These are phyloP conservation scores for Neurospora tetrasperma DNA, from an alignment of 495 filamentous ascomycete species.

Conservation along the genomic window DNA sequence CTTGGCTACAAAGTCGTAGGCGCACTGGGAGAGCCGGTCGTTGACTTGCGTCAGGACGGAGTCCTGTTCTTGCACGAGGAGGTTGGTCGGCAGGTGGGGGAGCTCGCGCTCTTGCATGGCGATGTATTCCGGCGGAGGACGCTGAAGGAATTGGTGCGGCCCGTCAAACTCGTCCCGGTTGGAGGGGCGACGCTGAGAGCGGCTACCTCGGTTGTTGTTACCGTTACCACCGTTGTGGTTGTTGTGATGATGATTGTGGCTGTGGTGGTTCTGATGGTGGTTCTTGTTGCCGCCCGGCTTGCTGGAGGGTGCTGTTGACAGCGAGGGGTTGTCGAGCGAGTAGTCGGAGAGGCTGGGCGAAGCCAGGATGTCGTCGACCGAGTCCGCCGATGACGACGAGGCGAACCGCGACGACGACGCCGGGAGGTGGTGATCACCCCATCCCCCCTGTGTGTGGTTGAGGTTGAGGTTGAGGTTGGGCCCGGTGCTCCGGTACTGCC, in stretches of 20 bases:
- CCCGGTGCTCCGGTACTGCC: conserved; percentile 22
- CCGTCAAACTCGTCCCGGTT: conserved; percentile 86
- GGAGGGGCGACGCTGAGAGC: conserved; percentile 61
- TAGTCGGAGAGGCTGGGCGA: conserved; percentile 36
- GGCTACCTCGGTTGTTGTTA: conserved; percentile 32
- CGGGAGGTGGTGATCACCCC: neutral
- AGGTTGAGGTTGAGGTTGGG: neutral
- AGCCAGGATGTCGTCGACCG: conserved; percentile 37
- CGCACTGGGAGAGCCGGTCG: conserved; percentile 72
- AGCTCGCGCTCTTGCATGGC: conserved; percentile 68
- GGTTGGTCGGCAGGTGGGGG: conserved; percentile 70
- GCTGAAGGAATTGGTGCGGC: conserved; percentile 66
- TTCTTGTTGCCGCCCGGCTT: neutral
- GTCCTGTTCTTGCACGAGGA: conserved; percentile 76
- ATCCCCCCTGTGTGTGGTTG: neutral
- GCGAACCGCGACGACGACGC: conserved; percentile 19
- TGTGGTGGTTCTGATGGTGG: conserved; percentile 6
- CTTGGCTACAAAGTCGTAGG: conserved; percentile 80
- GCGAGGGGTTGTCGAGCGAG: conserved; percentile 29
- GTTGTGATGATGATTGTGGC: neutral
- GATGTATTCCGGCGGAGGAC: conserved; percentile 52
- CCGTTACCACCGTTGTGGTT: conserved; percentile 17
- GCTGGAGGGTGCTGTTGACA: neutral
- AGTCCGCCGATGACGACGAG: conserved; percentile 35
- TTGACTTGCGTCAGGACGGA: conserved; percentile 68